phyloP scores from a whole-genome alignment of 306 rosid genomes.

The Cucumis sativus region DNA sequence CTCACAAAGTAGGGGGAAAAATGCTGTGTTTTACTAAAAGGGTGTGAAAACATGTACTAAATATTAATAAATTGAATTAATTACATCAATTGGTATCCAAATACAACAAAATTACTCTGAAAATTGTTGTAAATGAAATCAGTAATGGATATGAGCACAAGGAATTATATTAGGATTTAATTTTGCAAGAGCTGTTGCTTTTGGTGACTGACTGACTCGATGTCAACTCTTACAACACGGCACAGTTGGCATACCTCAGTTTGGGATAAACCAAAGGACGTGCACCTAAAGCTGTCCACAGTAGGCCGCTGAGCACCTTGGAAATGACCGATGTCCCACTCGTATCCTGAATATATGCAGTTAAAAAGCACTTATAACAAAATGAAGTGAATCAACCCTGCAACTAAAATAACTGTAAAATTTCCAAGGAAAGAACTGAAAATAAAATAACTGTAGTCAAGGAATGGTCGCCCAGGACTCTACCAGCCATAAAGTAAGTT shows the following conservation, averaged over 20 bases:
- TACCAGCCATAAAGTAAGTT: neutral
- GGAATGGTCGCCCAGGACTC: neutral
- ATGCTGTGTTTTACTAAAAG: neutral
- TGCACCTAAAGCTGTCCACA: constrained; percentile 90
- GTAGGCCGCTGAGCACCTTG: constrained; percentile 63
- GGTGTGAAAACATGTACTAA: neutral
- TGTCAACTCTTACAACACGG: neutral
- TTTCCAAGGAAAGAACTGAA: neutral
- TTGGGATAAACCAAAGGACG: constrained; percentile 63
- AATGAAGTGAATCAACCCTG: neutral
- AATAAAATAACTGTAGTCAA: neutral
- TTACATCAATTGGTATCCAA: neutral
- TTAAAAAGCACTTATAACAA: constrained; percentile 1
- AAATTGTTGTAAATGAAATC: neutral
- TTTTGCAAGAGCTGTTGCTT: neutral
- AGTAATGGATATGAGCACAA: neutral
- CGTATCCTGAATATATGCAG: constrained; percentile 59
- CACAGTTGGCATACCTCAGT: constrained; percentile 45
- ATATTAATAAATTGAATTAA: neutral
- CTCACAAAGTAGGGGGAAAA: neutral
- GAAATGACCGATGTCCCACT: constrained; percentile 94
- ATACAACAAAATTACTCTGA: neutral
- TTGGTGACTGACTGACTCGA: neutral
- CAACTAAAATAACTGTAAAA: neutral
- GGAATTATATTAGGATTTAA: neutral